A percentile compares a stretch with the other conserved stretches of the same genome.
Evolutionary conservation across 805 yeast genomes (phyloP).

Genomic region (Myxozyma melibiosi): DNA sequence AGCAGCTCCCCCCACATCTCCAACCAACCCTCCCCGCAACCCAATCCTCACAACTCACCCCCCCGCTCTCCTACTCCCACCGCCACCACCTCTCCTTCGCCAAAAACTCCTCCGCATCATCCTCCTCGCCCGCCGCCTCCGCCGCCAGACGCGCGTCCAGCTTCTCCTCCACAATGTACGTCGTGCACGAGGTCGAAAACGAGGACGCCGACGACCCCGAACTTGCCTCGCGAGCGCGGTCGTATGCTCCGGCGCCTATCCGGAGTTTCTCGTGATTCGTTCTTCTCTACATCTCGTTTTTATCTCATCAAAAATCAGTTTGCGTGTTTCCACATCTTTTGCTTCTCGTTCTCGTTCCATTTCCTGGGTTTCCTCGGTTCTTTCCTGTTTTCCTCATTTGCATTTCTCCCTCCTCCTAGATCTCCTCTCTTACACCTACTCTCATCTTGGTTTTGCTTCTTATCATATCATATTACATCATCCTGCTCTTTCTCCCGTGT

Average conservation of each 20-base stretch:
- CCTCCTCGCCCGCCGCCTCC: background rate
- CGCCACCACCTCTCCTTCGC: slow-evolving; percentile 12
- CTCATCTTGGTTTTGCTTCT: no score
- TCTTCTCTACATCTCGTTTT: no score
- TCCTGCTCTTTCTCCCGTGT: no score
- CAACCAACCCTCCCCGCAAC: background rate
- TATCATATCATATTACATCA: no score
- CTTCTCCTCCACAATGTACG: slow-evolving; percentile 4
- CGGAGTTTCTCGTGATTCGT: background rate
- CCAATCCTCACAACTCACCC: background rate
- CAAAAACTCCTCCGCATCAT: no score
- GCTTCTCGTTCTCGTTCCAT: background rate
- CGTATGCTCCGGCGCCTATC: slow-evolving; percentile 12
- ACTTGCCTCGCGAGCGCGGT: background rate
- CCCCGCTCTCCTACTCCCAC: slow-evolving; percentile 11
- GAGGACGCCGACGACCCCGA: background rate
- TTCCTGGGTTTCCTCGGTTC: no score
- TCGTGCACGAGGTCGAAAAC: background rate
- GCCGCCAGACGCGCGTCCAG: background rate
- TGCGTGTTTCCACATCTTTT: background rate
- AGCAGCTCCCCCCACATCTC: background rate
- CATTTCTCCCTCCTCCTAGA: no score
- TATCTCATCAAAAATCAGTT: background rate
- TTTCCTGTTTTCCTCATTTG: no score
- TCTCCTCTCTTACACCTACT: no score